phyloP scores from a whole-genome alignment of 768 basidiomycete species.

The Crassisporium funariophilum region DNA sequence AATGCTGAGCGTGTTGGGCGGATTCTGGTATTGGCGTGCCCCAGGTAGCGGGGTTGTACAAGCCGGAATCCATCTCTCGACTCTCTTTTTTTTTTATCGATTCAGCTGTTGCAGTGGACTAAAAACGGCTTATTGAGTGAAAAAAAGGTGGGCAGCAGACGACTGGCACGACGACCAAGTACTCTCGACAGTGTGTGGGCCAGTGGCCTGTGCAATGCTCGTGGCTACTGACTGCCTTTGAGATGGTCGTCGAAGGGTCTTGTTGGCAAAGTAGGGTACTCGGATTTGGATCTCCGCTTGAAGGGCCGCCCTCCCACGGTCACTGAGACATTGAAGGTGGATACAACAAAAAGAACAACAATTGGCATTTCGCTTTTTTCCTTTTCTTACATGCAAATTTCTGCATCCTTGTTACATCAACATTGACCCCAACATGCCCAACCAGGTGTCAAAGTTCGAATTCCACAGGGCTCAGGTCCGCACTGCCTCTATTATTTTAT shows the following conservation, averaged over 20 bases:
- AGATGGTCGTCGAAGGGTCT: too few relatives aligned
- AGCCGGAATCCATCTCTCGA: conserved; percentile 42
- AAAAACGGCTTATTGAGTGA: conserved; percentile 14
- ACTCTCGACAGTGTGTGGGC: not conserved
- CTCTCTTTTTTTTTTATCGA: conserved; percentile 18
- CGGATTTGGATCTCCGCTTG: conserved; percentile 34
- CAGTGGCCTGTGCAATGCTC: not conserved
- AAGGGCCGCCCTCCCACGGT: conserved; percentile 41
- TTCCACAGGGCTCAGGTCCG: conserved; percentile 35
- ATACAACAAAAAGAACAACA: conserved; percentile 24
- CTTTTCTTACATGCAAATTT: conserved; percentile 4
- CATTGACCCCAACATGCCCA: conserved; percentile 23
- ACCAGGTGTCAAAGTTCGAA: conserved; percentile 26
- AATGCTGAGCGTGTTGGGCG: conserved; percentile 32
- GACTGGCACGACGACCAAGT: conserved; percentile 4
- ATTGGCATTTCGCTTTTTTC: conserved; percentile 15
- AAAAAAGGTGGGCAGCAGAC: conserved; percentile 6
- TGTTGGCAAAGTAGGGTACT: too few relatives aligned
- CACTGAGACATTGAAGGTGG: conserved; percentile 33
- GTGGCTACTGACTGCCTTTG: not conserved
- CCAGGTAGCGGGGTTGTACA: conserved; percentile 49
- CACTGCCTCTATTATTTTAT: conserved; percentile 8
- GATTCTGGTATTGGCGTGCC: conserved; percentile 39
- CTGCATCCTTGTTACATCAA: conserved; percentile 3
- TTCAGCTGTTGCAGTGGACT: conserved; percentile 30